Percentiles rank a stretch among this genome's conserved stretches.
Evolutionary conservation across 2,329 filamentous ascomycete species (phyloP).

Genomic region (Colletotrichum lentis): DNA sequence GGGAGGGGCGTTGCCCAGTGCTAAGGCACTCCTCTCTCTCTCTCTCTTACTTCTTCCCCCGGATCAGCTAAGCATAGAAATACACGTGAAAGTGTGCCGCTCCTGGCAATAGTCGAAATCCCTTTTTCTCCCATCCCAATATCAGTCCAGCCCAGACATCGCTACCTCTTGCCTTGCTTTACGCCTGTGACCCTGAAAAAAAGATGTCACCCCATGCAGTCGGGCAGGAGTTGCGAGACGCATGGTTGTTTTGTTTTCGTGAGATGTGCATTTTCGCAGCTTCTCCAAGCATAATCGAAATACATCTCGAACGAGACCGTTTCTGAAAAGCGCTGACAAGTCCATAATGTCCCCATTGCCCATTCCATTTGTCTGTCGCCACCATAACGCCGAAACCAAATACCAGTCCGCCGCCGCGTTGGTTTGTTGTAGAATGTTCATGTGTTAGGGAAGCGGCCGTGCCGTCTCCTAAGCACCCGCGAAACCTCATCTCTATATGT

Average conservation of each 20-base stretch:
- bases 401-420: slow-evolving; percentile 16
- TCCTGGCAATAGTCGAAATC: slow-evolving; percentile 12
- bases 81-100: slow-evolving; percentile 29
- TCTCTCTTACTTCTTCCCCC: neutral
- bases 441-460: slow-evolving; percentile 8
- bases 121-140: slow-evolving; percentile 21
- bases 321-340: slow-evolving; percentile 19
- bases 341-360: slow-evolving; percentile 14
- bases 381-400: slow-evolving; percentile 31
- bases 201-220: slow-evolving; percentile 10
- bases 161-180: slow-evolving; percentile 19
- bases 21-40: slow-evolving; percentile 9
- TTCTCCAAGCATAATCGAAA: slow-evolving; percentile 6
- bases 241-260: neutral
- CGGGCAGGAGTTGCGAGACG: neutral
- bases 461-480: neutral
- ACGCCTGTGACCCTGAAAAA: slow-evolving; percentile 18
- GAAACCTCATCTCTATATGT: slow-evolving; percentile 42
- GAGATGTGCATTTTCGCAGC: slow-evolving; percentile 10
- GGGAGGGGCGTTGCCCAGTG: slow-evolving; percentile 21
- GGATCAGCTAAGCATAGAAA: slow-evolving; percentile 26
- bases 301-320: neutral
- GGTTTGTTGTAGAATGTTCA: slow-evolving; percentile 20
- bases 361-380: slow-evolving; percentile 26
- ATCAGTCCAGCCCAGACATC: slow-evolving; percentile 5